Evolutionary conservation across 306 rosid species (phyloP), one percentile per base, ranked within the genome.

Genomic region (Prunus davidiana): DNA sequence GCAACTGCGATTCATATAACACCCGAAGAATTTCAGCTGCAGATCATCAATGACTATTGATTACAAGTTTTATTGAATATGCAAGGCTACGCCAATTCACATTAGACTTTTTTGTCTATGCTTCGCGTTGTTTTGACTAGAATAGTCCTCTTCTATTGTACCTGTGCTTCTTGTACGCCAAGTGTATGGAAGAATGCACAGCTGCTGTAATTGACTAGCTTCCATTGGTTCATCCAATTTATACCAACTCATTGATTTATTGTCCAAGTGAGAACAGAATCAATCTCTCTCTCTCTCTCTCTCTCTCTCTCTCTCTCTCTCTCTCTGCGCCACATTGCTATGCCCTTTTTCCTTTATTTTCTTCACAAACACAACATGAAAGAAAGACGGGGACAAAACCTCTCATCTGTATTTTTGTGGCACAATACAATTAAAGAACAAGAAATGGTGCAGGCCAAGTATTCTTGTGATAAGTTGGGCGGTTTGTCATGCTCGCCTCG

Each of bases 1-100:
- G 69, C 62, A 78, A 82, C 5, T 91, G 97, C 85, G 8, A 32
- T 78, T 89, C 94, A 45, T 91, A 84, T 49, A 91, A 89, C 89
- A 89, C 97, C 20, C 83, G 91, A 32, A 80, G 87, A 86, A 85
- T 88, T 83, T 81, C 91, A 61, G 52, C 85, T 56, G 72, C 82
- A 19, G 71, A 55, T 34, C 61, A 57, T n/a, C 50, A 61, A 43
- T 50, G 83, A 47, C 71, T 0, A 1, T 43, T 63, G 69, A 45
- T 63, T 47, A 63, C 8, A 15, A 41, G 8, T 24, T 52, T 70
- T 16, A 2, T 24, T 12, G 20, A 51, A 12, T 64, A n/a, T 32
- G 27, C 66, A 2, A 45, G 20, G 67, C 38, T 45, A 6, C 32
- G 62, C 58, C 58, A 63, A 47, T 62, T 22, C 13, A 25, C 11